phyloP scores from a whole-genome alignment of 2,329 filamentous ascomycete species.

The Blumeria hordei region DNA sequence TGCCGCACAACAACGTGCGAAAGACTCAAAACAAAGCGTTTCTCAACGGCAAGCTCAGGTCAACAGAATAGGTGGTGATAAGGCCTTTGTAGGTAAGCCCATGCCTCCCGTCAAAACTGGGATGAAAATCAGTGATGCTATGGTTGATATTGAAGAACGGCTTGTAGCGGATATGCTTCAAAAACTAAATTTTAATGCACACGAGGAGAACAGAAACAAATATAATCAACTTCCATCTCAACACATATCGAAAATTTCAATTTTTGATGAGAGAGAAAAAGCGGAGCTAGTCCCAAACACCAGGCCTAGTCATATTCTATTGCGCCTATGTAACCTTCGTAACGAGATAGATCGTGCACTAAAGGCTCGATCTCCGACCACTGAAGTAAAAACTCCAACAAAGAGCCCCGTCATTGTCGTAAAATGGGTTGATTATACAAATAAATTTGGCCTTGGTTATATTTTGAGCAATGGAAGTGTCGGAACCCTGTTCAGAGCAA shows the following conservation, averaged over 20 bases:
- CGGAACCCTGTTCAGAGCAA: constrained; percentile 39
- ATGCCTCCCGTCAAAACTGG: too few species aligned
- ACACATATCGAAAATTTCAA: constrained; percentile 5
- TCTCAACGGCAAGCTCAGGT: too few species aligned
- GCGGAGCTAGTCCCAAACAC: constrained; percentile 26
- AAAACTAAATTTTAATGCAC: constrained; percentile 7
- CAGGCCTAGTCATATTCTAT: constrained; percentile 31
- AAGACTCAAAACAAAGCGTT: constrained; percentile 17
- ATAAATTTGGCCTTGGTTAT: constrained; percentile 67
- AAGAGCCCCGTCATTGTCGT: constrained; percentile 38
- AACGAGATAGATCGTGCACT: constrained; percentile 35
- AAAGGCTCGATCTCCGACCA: constrained; percentile 37
- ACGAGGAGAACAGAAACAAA: too few species aligned
- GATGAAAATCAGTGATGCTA: too few species aligned
- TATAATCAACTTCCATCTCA: too few species aligned
- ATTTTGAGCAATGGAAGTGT: constrained; percentile 63
- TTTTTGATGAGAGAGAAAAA: constrained; percentile 31
- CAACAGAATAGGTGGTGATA: too few species aligned
- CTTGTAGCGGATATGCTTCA: constrained; percentile 13
- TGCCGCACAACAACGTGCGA: constrained; percentile 38
- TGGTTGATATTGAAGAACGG: constrained; percentile 8
- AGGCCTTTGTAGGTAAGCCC: too few species aligned
- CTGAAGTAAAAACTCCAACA: constrained; percentile 29
- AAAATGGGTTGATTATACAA: constrained; percentile 77
- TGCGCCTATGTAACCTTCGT: constrained; percentile 30